Evolutionary conservation across 1,139 yeast species (phyloP).

Genomic region (Pichia sp.): DNA sequence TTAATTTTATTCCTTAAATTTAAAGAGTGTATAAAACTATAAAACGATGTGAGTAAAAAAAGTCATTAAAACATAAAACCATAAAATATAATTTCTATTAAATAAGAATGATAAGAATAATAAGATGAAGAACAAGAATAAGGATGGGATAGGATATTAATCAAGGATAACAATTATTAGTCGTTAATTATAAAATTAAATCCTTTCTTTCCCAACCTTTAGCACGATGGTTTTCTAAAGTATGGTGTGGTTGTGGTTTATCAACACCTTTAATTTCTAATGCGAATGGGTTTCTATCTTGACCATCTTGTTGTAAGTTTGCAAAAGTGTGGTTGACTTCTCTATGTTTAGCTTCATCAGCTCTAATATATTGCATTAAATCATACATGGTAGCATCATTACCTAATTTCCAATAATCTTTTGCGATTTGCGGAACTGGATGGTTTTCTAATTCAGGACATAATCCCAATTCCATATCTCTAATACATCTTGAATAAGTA

Average conservation of each 20-base stretch:
- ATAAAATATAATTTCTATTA: too few species aligned
- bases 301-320: conserved; percentile 43
- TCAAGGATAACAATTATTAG: too few species aligned
- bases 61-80: too few species aligned
- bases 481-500: conserved; percentile 60
- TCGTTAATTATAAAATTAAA: conserved; percentile 25
- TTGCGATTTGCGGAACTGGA: conserved; percentile 52
- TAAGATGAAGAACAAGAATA: too few species aligned
- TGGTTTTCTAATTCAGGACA: conserved; percentile 43
- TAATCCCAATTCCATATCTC: conserved; percentile 46
- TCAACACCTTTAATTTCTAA: conserved; percentile 32
- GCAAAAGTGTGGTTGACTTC: conserved; percentile 76
- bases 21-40: too few species aligned
- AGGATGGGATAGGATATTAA: too few species aligned
- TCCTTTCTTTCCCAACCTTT: conserved; percentile 66
- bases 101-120: too few species aligned
- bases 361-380: conserved; percentile 50
- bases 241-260: conserved; percentile 51
- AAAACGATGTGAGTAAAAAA: too few species aligned
- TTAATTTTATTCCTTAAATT: too few species aligned
- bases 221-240: conserved; percentile 41
- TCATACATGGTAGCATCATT: conserved; percentile 52
- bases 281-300: conserved; percentile 67
- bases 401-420: conserved; percentile 55
- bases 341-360: conserved; percentile 71